Evolutionary conservation across 257 asterid genomes (phyloP), one percentile per base, ranked within the genome.

Genomic region (Solanum lignicaule): DNA sequence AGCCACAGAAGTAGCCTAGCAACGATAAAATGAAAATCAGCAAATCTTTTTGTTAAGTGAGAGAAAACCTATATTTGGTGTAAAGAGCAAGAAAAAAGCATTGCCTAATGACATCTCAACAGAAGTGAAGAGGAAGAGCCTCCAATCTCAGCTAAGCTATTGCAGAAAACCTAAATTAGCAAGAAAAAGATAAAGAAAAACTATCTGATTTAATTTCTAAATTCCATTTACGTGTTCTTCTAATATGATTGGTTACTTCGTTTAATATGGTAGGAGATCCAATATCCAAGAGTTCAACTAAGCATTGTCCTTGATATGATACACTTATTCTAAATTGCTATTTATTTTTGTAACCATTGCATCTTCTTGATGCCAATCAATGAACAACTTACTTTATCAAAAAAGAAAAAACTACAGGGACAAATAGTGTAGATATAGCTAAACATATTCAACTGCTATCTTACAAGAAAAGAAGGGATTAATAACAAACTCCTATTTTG

Each of bases 1-100:
- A 91, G 98, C 98, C 90, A 97, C 98, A 89, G 99, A 97, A 89
- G 93, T 68, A 72, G 99, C 99, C 99, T 97, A 89, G 75, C 86
- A 25, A 88, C 58, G 48, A 78, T 83, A 89, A 55, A 60, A 78
- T 48, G 62, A 13, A 14, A 18, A 38, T 89, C 71, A 85, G 83
- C 75, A 8, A 72, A 38, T 12, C 58, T 74, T 74, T 8, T 75
- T 75, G 58, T 75, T 76, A 36, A 35, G 83, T 38, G 58, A 76
- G 32, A 38, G 83, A 76, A 38, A 23, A 23, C 55, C 21, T 11
- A 38, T 36, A 38, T 38, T 13, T 31, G 58, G 58, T 38, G 83
- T 38, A 38, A 38, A 75, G 33, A 76, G 83, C 58, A 75, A 75
- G 83, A 38, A 2, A 29, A 12, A 75, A 38, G 58, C 33, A 38